Percentiles rank a stretch among this genome's conserved stretches.
Evolutionary conservation across 2,329 filamentous ascomycete genomes (phyloP).

Genomic region (Herpotrichia juniperi): DNA sequence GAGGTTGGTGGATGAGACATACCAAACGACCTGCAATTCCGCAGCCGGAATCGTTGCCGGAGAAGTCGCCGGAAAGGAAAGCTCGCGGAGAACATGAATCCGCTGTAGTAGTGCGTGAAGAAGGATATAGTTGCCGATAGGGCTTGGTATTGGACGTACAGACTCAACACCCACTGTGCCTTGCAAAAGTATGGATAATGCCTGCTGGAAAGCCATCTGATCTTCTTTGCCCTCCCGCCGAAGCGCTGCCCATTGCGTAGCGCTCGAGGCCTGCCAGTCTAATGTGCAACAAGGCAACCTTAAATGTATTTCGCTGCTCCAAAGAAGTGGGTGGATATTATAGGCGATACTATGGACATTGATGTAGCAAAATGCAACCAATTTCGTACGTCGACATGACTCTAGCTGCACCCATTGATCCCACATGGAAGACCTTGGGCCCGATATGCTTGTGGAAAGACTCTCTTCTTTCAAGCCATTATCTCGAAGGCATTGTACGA

Average conservation of each 20-base stretch:
- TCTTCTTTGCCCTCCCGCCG: conserved; percentile 29
- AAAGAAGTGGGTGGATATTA: conserved; percentile 35
- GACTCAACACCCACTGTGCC: conserved; percentile 20
- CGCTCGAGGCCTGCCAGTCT: conserved; percentile 32
- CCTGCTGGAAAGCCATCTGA: conserved; percentile 36
- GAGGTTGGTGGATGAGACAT: not conserved
- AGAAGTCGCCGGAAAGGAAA: conserved; percentile 27
- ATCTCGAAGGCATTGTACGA: conserved; percentile 35
- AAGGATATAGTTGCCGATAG: conserved; percentile 39
- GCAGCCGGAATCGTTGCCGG: conserved; percentile 23
- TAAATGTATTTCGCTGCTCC: conserved; percentile 36
- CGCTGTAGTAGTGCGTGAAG: conserved; percentile 37
- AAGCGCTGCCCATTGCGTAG: conserved; percentile 31
- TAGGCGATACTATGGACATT: conserved; percentile 42
- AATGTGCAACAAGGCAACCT: conserved; percentile 32
- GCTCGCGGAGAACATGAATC: conserved; percentile 34
- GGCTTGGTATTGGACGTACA: conserved; percentile 34
- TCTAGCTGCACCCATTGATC: conserved; percentile 37
- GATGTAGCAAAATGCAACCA: conserved; percentile 40
- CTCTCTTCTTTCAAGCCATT: conserved; percentile 31
- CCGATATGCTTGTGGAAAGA: conserved; percentile 9
- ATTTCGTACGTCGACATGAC: conserved; percentile 35
- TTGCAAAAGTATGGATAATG: conserved; percentile 31
- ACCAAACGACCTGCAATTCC: conserved; percentile 29
- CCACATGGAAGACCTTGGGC: conserved; percentile 32